Evolutionary conservation across 2,329 filamentous ascomycete species (phyloP).

Genomic region (Penicillium rolfsii): DNA sequence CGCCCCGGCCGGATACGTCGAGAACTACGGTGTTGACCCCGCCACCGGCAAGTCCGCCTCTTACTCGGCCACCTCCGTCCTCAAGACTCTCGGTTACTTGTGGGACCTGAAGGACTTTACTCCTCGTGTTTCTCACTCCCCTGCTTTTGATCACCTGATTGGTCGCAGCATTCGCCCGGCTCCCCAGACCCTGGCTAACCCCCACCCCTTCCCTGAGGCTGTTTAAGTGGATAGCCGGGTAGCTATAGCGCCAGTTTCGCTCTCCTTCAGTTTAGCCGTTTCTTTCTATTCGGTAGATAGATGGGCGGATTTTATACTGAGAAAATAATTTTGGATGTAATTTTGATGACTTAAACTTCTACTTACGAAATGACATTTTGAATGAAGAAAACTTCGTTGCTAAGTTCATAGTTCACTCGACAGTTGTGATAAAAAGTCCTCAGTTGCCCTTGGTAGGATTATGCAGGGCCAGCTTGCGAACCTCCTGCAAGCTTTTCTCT

Average conservation of each 20-base stretch:
- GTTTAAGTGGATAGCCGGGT: slow-evolving; percentile 7
- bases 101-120: slow-evolving; percentile 38
- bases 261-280: background rate
- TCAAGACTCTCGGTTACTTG: slow-evolving; percentile 37
- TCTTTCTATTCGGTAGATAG: background rate
- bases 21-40: slow-evolving; percentile 35
- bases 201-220: slow-evolving; percentile 30
- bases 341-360: background rate
- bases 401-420: background rate
- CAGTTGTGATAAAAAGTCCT: background rate
- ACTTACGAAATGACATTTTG: background rate
- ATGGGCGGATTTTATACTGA: background rate
- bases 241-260: background rate
- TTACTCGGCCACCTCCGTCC: slow-evolving; percentile 36
- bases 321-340: background rate
- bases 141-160: slow-evolving; percentile 38
- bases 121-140: slow-evolving; percentile 35
- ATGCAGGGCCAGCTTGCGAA: no score
- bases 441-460: no score
- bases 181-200: slow-evolving; percentile 25
- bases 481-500: no score
- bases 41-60: slow-evolving; percentile 29
- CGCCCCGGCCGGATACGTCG: slow-evolving; percentile 28
- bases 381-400: background rate
- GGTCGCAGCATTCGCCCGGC: slow-evolving; percentile 17